Evolutionary conservation across 441 rosid genomes (phyloP).

Genomic region (Erysimum cheiri): DNA sequence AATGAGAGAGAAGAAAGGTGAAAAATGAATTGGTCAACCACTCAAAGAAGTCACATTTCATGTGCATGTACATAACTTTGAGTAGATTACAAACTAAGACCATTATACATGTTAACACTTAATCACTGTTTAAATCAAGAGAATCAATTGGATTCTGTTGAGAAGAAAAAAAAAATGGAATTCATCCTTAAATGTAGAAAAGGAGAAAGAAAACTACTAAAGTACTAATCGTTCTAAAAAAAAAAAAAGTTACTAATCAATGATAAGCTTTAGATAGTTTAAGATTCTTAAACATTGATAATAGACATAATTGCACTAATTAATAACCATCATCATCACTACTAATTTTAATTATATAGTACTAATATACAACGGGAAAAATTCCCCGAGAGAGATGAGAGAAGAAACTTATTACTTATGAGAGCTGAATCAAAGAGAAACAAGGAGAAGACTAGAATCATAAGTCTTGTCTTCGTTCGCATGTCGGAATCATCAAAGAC

Average conservation of each 20-base stretch:
- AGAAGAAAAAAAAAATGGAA: not conserved
- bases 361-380: conserved; percentile 28
- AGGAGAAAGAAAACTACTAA: too few species aligned
- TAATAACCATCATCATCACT: conserved; percentile 2
- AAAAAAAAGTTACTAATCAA: not conserved
- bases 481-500: conserved; percentile 50
- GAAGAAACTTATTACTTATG: not conserved
- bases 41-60: conserved; percentile 24
- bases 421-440: conserved; percentile 29
- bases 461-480: conserved; percentile 43
- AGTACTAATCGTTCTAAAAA: too few species aligned
- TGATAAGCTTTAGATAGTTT: conserved; percentile 1
- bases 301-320: conserved; percentile 17
- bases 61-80: conserved; percentile 10
- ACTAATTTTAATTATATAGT: not conserved
- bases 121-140: not conserved
- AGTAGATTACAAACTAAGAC: conserved; percentile 3
- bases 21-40: conserved; percentile 23
- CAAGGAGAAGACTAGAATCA: conserved; percentile 12
- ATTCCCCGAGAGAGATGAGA: not conserved
- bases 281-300: not conserved
- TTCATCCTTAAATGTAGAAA: not conserved
- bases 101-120: not conserved
- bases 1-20: conserved; percentile 12
- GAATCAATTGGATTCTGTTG: not conserved